phyloP scores from a whole-genome alignment of 2,329 filamentous ascomycete species.

The Aureobasidium sp. region DNA sequence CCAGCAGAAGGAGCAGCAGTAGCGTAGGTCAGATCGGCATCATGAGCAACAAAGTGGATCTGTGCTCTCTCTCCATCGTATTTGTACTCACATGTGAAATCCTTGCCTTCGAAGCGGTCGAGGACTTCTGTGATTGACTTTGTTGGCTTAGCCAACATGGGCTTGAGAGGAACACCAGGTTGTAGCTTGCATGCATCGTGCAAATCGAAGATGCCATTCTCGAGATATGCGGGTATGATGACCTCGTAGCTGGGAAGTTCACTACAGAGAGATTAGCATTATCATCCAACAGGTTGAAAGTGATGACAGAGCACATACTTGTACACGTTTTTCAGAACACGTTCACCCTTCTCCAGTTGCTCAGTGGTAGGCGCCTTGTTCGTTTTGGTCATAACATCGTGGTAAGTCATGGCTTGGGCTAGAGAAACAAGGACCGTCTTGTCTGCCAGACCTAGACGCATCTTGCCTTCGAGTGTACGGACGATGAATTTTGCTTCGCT shows the following conservation, averaged over 20 bases:
- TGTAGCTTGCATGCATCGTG: constrained; percentile 82
- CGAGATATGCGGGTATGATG: constrained; percentile 81
- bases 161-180: constrained; percentile 90
- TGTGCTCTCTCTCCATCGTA: constrained; percentile 98
- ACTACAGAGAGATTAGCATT: constrained; percentile 2
- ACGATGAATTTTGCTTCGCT: constrained; percentile 94
- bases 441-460: constrained; percentile 85
- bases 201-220: constrained; percentile 77
- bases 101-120: constrained; percentile 90
- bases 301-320: constrained; percentile 34
- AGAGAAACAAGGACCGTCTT: constrained; percentile 85
- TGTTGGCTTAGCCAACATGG: constrained; percentile 97
- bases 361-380: constrained; percentile 62
- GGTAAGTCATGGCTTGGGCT: constrained; percentile 77
- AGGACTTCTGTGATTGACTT: constrained; percentile 97
- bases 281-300: not conserved
- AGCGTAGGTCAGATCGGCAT: constrained; percentile 63
- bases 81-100: constrained; percentile 98
- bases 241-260: constrained; percentile 93
- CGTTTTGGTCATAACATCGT: constrained; percentile 67
- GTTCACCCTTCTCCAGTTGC: constrained; percentile 75
- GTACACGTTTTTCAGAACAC: constrained; percentile 83
- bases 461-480: constrained; percentile 87
- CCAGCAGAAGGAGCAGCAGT: constrained; percentile 51
- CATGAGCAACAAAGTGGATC: constrained; percentile 90